Evolutionary conservation across 2,329 filamentous ascomycete species (phyloP).

Genomic region (Aspergillaceae sp.): DNA sequence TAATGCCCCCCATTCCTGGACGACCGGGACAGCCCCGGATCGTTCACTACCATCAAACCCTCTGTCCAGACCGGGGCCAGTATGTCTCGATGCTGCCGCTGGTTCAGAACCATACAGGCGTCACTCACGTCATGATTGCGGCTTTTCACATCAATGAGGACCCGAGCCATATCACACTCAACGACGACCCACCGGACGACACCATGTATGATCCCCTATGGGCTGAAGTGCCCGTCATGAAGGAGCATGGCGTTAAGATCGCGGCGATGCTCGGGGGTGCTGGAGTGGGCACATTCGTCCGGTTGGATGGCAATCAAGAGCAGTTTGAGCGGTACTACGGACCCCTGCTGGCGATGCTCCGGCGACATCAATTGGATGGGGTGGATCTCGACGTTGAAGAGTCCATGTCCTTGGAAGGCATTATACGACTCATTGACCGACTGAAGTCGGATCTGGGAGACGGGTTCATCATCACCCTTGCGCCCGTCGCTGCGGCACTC

Average conservation of each 20-base stretch:
- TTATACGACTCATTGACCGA: constrained; percentile 59
- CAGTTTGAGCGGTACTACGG: constrained; percentile 66
- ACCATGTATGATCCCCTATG: constrained; percentile 63
- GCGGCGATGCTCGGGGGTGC: constrained; percentile 84
- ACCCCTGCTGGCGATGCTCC: constrained; percentile 59
- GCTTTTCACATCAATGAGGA: constrained; percentile 73
- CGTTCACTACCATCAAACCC: constrained; percentile 55
- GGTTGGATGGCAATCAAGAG: constrained; percentile 49
- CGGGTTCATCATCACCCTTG: constrained; percentile 67
- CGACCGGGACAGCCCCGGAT: constrained; percentile 24
- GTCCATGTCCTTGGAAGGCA: constrained; percentile 56
- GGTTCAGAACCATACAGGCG: constrained; percentile 49
- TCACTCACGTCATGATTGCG: constrained; percentile 78
- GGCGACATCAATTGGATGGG: constrained; percentile 55
- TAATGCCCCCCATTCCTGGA: too few species aligned
- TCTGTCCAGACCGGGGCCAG: constrained; percentile 45
- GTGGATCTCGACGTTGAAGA: constrained; percentile 78
- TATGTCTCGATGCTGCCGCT: constrained; percentile 57
- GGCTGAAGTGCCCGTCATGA: constrained; percentile 65
- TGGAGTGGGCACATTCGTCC: constrained; percentile 62
- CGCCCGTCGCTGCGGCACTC: constrained; percentile 71
- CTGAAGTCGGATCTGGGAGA: constrained; percentile 45
- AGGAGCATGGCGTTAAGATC: constrained; percentile 66
- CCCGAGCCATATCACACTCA: constrained; percentile 63
- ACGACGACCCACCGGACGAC: constrained; percentile 65